These are phyloP conservation scores for Bombardia bombarda DNA, from an alignment of 495 filamentous ascomycete species.

Conservation along the genomic window DNA sequence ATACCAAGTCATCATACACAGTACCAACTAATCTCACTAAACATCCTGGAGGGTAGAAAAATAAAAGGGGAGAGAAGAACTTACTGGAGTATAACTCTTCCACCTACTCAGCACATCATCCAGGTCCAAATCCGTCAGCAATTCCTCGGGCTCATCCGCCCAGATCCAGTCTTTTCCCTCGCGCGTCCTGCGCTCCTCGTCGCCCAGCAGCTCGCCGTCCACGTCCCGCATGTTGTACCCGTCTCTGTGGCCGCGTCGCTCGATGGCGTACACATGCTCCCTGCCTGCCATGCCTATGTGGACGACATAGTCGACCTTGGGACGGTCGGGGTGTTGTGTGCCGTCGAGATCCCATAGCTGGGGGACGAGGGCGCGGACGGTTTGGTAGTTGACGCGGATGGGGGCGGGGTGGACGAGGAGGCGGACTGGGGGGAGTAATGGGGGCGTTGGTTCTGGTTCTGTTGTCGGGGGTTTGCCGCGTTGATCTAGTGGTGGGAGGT, in stretches of 20 bases:
- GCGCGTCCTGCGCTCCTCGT: slow-evolving; percentile 34
- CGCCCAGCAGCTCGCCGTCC: slow-evolving; percentile 47
- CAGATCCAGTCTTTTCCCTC: slow-evolving; percentile 38
- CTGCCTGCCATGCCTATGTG: slow-evolving; percentile 80
- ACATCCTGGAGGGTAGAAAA: too few species aligned
- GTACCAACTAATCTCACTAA: too few species aligned
- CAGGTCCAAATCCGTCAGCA: slow-evolving; percentile 43
- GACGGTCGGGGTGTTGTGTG: slow-evolving; percentile 2
- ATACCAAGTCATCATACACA: too few species aligned
- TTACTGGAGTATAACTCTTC: slow-evolving; percentile 33
- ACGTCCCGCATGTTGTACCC: slow-evolving; percentile 67
- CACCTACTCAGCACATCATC: slow-evolving; percentile 50
- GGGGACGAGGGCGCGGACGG: slow-evolving; percentile 56
- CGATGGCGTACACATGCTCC: slow-evolving; percentile 58
- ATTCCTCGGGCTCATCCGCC: slow-evolving; percentile 33
- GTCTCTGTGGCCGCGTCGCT: slow-evolving; percentile 63
- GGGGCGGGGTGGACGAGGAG: slow-evolving; percentile 59
- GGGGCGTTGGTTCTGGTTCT: not conserved
- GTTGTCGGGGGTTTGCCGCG: slow-evolving; percentile 24
- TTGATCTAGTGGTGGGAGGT: slow-evolving; percentile 43
- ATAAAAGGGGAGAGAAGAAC: not conserved
- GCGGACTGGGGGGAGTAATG: slow-evolving; percentile 43
- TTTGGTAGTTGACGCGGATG: slow-evolving; percentile 60
- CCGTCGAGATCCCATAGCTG: slow-evolving; percentile 37
- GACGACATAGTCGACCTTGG: slow-evolving; percentile 55